Conservation (phyloP, 2,329 filamentous ascomycete genomes). For the Hymenoscyphus infarciens region DNA sequence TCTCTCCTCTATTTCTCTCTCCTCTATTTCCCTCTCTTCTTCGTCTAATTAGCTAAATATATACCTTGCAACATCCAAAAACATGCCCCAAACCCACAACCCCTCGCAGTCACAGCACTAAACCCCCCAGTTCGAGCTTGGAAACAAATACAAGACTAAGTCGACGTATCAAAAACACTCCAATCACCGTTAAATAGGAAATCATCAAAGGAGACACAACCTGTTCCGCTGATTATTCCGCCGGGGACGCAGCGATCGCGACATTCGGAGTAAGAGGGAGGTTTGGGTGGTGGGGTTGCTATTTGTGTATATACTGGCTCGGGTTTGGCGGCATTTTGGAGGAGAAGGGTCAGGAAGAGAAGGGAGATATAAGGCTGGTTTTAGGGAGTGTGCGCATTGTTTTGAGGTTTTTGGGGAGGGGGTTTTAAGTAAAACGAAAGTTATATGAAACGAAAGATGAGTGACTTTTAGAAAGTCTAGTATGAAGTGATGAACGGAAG, state of each 20-base stretch:
- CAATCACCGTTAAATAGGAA: background rate
- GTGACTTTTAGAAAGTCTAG: no score
- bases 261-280: background rate
- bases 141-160: background rate
- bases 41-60: no score
- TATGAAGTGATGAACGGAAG: no score
- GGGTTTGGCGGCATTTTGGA: background rate
- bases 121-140: background rate
- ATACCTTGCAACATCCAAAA: no score
- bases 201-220: background rate
- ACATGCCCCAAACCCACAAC: no score
- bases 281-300: background rate
- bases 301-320: background rate
- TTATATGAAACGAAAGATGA: no score
- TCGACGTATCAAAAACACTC: background rate
- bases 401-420: no score
- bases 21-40: no score
- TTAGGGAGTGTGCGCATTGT: background rate
- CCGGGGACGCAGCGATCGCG: slow-evolving; percentile 1
- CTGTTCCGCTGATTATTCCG: background rate
- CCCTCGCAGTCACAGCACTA: no score
- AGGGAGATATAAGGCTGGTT: background rate
- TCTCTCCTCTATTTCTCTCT: no score
- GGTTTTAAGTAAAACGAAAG: no score
- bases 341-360: background rate